Evolutionary conservation across 2,329 filamentous ascomycete genomes (phyloP), one percentile per base, ranked within the genome.

Genomic region (Talaromyces sp.): DNA sequence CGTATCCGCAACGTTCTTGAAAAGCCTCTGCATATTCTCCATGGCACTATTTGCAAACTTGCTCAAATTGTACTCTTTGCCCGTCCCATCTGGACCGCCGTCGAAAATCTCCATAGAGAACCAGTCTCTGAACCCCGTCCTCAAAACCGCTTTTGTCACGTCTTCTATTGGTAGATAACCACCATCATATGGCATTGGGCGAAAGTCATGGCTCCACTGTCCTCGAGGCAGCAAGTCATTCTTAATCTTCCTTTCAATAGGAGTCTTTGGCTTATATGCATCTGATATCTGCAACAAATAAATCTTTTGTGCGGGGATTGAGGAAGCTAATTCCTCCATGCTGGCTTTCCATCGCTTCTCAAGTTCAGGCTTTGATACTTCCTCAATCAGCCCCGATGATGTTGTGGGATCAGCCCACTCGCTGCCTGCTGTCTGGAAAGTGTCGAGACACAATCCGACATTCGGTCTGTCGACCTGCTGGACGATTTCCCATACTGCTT

Each of bases 231-330:
- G 75, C 48, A 87, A 68, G 0, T 86, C 87, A 5, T 77, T 74
- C 25, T 82, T 76, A 37, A 84, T 80, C 50, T 82, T 73, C 3
- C 79, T 76, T 23, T 80, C 73, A 5, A 92, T 70, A 0, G 88
- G 86, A 3, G 80, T 75, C 0, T 79, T 76, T 40, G 86, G 81
- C 67, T 82, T 85, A 71, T 92, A 92, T 0, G 86, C 90, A 71
- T 93, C 90, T 2, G 84, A 88, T 60, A 93, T 87, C 71, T 93
- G 90, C 2, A 93, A 72, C 0, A 92, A 77, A 70, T 84, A 92
- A 42, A 93, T 91, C 77, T 89, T 92, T 1, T 89, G 85, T 0
- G 81, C 75, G 0, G 88, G 87, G 0, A 93, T 74, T 0, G 82
- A 85, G 0, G 68, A 70, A 0, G 79, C 76, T 1, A 93, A 80